phyloP scores from a whole-genome alignment of 2,329 filamentous ascomycete genomes.

The Aureobasidium leucospermi region DNA sequence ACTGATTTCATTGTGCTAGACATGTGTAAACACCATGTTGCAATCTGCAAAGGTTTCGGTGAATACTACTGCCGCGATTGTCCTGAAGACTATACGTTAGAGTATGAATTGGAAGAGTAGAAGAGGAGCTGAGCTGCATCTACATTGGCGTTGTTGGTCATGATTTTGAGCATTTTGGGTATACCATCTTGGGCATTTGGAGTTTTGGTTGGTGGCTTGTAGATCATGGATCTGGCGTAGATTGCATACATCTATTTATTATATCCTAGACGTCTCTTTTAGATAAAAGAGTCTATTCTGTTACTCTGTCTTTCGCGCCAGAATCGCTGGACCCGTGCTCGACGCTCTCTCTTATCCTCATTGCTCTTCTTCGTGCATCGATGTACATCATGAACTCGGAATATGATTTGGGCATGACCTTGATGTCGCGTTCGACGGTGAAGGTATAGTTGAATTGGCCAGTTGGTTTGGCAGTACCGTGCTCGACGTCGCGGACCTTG shows the following conservation, averaged over 20 bases:
- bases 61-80: constrained; percentile 40
- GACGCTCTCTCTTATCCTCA: constrained; percentile 42
- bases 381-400: constrained; percentile 60
- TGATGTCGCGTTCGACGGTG: constrained; percentile 55
- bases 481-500: constrained; percentile 65
- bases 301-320: constrained; percentile 23
- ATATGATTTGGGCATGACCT: constrained; percentile 59
- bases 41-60: constrained; percentile 34
- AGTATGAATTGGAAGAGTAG: constrained; percentile 36
- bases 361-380: constrained; percentile 51
- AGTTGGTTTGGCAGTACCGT: constrained; percentile 59
- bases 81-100: constrained; percentile 36
- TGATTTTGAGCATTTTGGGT: not conserved
- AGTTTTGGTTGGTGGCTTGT: not conserved
- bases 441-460: constrained; percentile 74
- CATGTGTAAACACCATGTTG: constrained; percentile 33
- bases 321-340: constrained; percentile 24
- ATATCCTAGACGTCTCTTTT: not conserved
- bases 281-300: constrained; percentile 20
- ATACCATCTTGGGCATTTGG: too few relatives aligned
- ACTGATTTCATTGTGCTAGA: constrained; percentile 16
- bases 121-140: not conserved
- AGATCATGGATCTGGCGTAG: not conserved
- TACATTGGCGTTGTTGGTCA: not conserved
- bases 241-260: not conserved